These are phyloP conservation scores for Pestalotiopsis sp. DNA, from an alignment of 2,329 filamentous ascomycete species.

Conservation along the genomic window DNA sequence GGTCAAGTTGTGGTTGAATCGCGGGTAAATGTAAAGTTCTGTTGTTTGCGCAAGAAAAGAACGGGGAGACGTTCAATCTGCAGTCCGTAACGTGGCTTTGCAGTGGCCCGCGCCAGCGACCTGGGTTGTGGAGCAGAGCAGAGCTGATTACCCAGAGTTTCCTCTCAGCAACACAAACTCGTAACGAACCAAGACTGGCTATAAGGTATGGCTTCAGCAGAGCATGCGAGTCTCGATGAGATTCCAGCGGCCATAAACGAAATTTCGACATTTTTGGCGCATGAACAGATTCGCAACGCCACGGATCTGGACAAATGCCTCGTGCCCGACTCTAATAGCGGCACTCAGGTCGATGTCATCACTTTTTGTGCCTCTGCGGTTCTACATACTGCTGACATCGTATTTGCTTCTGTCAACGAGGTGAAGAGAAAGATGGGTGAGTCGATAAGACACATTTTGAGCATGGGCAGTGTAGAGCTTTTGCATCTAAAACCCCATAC, in stretches of 20 bases:
- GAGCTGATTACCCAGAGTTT: too few species aligned
- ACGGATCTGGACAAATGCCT: neutral
- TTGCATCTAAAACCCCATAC: neutral
- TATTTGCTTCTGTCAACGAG: neutral
- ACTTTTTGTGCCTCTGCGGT: neutral
- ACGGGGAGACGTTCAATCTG: too few species aligned
- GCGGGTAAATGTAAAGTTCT: too few species aligned
- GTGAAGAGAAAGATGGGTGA: neutral
- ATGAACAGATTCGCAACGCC: neutral
- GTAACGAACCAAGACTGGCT: neutral
- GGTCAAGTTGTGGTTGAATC: too few species aligned
- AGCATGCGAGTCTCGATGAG: neutral
- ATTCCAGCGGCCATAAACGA: neutral
- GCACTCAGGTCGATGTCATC: neutral
- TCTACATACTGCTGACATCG: neutral
- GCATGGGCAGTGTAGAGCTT: rapidly evolving
- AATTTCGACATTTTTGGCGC: neutral
- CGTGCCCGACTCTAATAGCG: neutral
- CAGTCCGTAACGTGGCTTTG: too few species aligned
- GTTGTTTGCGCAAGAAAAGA: too few species aligned
- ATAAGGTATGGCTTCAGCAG: neutral
- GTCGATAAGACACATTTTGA: neutral
- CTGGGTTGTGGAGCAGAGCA: too few species aligned
- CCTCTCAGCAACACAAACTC: neutral
- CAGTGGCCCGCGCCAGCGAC: too few species aligned